Conservation (phyloP, 257 asterid species). For the Paraleonurus japonicus region DNA sequence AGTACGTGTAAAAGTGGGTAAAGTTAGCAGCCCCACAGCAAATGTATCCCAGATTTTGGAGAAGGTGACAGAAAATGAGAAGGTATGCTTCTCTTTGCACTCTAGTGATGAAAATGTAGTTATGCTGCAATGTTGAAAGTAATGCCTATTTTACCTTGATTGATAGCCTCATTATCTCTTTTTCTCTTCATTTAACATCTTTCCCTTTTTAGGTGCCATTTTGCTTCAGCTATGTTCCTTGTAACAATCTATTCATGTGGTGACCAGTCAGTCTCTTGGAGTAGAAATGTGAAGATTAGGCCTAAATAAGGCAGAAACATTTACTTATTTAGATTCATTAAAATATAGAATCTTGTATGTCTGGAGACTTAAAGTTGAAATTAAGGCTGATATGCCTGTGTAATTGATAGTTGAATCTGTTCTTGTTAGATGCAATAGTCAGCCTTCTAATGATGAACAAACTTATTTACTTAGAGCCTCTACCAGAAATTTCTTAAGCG, state of each 20-base stretch:
- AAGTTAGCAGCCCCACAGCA: conserved; percentile 87
- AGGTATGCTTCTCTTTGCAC: conserved; percentile 49
- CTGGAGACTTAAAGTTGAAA: neutral
- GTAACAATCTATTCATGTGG: neutral
- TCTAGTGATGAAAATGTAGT: conserved; percentile 14
- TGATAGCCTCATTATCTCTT: neutral
- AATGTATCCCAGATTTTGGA: conserved; percentile 76
- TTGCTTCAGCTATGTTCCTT: neutral
- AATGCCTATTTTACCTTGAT: neutral
- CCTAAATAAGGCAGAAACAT: neutral
- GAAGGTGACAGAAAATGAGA: conserved; percentile 81
- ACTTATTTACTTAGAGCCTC: neutral
- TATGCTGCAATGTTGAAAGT: neutral
- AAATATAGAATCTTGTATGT: neutral
- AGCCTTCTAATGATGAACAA: neutral
- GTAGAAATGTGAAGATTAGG: conserved; percentile 5
- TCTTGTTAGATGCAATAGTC: neutral
- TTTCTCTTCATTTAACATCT: neutral
- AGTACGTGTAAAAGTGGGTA: conserved; percentile 83
- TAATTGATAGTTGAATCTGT: neutral
- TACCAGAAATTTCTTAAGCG: neutral
- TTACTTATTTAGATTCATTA: conserved; percentile 4
- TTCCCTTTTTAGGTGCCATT: neutral
- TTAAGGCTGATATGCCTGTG: neutral
- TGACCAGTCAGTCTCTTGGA: neutral